A percentile compares a stretch with the other conserved stretches of the same genome.
These are phyloP conservation scores for Taphrina wiesneri DNA, from an alignment of 1,139 yeast genomes.

Conservation along the genomic window DNA sequence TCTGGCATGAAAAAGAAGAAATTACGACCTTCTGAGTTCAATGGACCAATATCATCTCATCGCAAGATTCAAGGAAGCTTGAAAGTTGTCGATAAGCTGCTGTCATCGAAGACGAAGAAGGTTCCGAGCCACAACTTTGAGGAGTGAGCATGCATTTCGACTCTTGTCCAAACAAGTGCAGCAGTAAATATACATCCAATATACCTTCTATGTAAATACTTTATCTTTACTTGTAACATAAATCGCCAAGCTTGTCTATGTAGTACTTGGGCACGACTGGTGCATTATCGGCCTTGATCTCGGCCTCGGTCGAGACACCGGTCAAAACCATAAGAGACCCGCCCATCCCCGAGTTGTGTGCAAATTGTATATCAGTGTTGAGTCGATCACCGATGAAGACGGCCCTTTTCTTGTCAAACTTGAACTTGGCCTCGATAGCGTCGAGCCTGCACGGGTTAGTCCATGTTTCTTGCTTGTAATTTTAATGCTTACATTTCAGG, in stretches of 20 bases:
- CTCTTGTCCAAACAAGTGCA: not conserved
- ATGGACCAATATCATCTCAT: not conserved
- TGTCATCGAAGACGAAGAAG: not conserved
- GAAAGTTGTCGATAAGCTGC: not conserved
- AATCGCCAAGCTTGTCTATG: conserved; percentile 73
- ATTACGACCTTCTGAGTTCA: not conserved
- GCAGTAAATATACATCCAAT: not conserved
- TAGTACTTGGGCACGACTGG: conserved; percentile 64
- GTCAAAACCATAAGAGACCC: conserved; percentile 81
- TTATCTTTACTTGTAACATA: conserved; percentile 52
- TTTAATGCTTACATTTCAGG: conserved; percentile 58
- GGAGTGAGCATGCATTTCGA: not conserved
- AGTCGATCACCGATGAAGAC: conserved; percentile 95
- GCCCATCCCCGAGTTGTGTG: conserved; percentile 77
- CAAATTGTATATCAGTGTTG: conserved; percentile 93
- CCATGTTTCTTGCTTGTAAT: not conserved
- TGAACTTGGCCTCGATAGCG: conserved; percentile 71
- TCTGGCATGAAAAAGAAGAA: not conserved
- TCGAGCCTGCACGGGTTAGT: conserved; percentile 60
- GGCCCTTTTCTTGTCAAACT: conserved; percentile 62
- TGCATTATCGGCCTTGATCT: conserved; percentile 52
- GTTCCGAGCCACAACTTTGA: not conserved
- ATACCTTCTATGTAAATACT: not conserved
- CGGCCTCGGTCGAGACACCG: conserved; percentile 79
- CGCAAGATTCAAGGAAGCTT: not conserved